These are phyloP conservation scores for Huntiella moniliformis DNA, from an alignment of 2,329 filamentous ascomycete species.

Conservation along the genomic window DNA sequence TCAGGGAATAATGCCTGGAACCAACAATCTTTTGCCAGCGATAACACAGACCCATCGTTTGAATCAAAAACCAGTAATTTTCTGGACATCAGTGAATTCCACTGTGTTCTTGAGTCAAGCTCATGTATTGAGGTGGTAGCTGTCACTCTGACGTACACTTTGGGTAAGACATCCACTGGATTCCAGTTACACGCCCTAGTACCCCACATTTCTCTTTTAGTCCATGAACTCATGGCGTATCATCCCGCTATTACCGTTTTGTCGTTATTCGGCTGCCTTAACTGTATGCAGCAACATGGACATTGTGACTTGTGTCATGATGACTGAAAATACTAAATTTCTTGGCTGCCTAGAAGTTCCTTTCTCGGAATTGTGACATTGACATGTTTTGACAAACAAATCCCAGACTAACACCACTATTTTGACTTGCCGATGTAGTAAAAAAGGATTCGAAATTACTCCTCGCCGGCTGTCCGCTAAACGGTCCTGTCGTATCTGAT, in stretches of 20 bases:
- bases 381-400: too few species aligned
- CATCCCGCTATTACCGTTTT: too few species aligned
- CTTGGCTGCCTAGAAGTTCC: too few species aligned
- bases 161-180: constrained; percentile 20
- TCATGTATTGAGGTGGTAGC: constrained; percentile 19
- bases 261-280: too few species aligned
- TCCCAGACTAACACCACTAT: too few species aligned
- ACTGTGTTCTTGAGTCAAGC: constrained; percentile 17
- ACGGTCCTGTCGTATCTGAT: neutral
- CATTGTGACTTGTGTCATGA: too few species aligned
- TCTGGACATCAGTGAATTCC: neutral
- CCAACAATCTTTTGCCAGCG: constrained; percentile 26
- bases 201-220: too few species aligned
- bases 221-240: too few species aligned
- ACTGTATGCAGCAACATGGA: too few species aligned
- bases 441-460: neutral
- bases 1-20: constrained; percentile 40
- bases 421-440: neutral
- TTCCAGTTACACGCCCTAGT: too few species aligned
- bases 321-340: too few species aligned
- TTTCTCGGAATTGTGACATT: too few species aligned
- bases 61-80: neutral
- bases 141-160: constrained; percentile 25
- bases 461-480: constrained; percentile 6
- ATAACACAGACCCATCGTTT: neutral